phyloP scores from a whole-genome alignment of 805 yeast species.

The Hanseniaspora lachancei region DNA sequence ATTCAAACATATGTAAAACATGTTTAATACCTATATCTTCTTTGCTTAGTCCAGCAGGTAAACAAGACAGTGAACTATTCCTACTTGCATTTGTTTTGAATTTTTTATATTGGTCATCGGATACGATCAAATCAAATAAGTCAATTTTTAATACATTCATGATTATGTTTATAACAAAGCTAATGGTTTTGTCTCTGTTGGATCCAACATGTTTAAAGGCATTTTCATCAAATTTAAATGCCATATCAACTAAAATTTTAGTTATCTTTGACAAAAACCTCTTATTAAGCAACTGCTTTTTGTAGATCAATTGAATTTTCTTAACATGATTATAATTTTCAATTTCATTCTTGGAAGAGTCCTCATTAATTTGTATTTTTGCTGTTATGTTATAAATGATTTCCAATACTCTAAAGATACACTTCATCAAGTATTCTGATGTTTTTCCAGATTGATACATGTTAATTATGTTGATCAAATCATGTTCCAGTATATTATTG shows the following conservation, averaged over 20 bases:
- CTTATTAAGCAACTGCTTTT: conserved; percentile 54
- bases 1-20: conserved; percentile 45
- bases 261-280: conserved; percentile 16
- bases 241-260: neutral
- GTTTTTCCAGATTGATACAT: conserved; percentile 24
- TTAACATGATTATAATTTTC: conserved; percentile 46
- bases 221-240: neutral
- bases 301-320: conserved; percentile 57
- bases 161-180: conserved; percentile 58
- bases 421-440: conserved; percentile 33
- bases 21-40: conserved; percentile 59
- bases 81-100: conserved; percentile 21
- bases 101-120: conserved; percentile 31
- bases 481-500: conserved; percentile 57
- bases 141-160: conserved; percentile 70
- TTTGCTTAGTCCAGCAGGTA: conserved; percentile 44
- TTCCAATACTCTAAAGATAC: conserved; percentile 64
- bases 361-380: conserved; percentile 60
- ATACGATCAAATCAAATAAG: conserved; percentile 45
- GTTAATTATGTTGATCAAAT: conserved; percentile 55
- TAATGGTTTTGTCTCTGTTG: conserved; percentile 59
- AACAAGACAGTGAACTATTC: conserved; percentile 17
- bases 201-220: neutral
- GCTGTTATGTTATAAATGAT: conserved; percentile 72
- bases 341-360: conserved; percentile 46